Evolutionary conservation across 2,329 filamentous ascomycete species (phyloP).

Genomic region (Colletotrichum liaoningense): DNA sequence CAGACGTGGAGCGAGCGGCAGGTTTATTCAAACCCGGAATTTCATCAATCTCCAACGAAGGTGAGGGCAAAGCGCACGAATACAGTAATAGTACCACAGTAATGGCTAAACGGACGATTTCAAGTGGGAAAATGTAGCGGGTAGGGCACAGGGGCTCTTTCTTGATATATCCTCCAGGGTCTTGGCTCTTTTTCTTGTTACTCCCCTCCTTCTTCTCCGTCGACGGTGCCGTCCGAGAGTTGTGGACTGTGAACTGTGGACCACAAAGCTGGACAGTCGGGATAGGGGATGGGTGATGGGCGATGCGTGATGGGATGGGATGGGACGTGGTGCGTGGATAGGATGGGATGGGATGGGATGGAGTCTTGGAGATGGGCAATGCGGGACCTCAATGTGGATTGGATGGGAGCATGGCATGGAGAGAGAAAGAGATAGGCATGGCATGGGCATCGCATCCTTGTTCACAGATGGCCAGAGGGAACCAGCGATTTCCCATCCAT

Average conservation of each 20-base stretch:
- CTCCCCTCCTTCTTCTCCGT: background rate
- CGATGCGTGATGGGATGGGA: constrained; percentile 2
- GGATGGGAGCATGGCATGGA: constrained; percentile 22
- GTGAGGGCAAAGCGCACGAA: constrained; percentile 6
- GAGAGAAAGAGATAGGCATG: constrained; percentile 23
- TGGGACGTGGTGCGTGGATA: constrained; percentile 2
- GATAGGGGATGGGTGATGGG: constrained; percentile 15
- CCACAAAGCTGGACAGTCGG: constrained; percentile 16
- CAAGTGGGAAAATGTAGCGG: background rate
- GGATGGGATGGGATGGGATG: constrained; percentile 31
- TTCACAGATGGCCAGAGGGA: background rate
- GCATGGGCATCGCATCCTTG: constrained; percentile 29
- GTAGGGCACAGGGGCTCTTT: constrained; percentile 28
- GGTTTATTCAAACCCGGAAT: constrained; percentile 18
- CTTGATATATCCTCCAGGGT: constrained; percentile 31
- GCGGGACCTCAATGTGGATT: constrained; percentile 12
- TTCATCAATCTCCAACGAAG: constrained; percentile 30
- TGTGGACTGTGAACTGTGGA: constrained; percentile 23
- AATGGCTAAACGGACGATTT: constrained; percentile 1
- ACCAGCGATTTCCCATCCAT: constrained; percentile 24
- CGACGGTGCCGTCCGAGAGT: constrained; percentile 19
- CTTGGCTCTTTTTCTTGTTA: constrained; percentile 22
- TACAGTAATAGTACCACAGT: background rate
- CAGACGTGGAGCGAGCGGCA: constrained; percentile 18
- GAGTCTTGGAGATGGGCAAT: constrained; percentile 12